A percentile compares a stretch with the other conserved stretches of the same genome.
These are phyloP conservation scores for Ophiocordyceps polyrhachis-furcata DNA, from an alignment of 2,329 filamentous ascomycete species.

Conservation along the genomic window DNA sequence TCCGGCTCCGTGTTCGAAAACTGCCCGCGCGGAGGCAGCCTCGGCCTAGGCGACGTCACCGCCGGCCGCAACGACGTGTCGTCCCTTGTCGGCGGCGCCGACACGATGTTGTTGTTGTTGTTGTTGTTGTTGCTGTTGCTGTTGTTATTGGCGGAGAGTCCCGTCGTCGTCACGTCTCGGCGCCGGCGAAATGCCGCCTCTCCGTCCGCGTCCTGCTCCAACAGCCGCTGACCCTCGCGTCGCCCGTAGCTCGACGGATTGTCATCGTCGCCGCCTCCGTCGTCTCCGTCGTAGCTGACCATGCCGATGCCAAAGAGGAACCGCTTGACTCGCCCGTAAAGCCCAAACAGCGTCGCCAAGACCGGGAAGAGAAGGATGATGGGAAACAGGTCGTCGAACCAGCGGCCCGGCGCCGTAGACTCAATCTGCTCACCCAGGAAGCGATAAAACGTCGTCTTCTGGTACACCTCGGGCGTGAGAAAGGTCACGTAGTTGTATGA, in stretches of 20 bases:
- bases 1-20: constrained; percentile 36
- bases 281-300: constrained; percentile 48
- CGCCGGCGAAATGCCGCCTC: constrained; percentile 33
- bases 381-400: constrained; percentile 80
- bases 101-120: no score
- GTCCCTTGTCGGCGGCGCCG: constrained; percentile 23
- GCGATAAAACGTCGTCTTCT: constrained; percentile 64
- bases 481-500: constrained; percentile 96
- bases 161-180: constrained; percentile 19
- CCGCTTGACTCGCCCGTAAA: constrained; percentile 67
- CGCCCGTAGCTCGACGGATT: constrained; percentile 54
- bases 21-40: constrained; percentile 8
- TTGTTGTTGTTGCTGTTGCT: no score
- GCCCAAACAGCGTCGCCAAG: constrained; percentile 66
- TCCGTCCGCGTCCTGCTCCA: constrained; percentile 66
- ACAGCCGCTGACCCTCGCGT: constrained; percentile 80
- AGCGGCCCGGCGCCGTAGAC: constrained; percentile 61
- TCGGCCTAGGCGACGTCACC: constrained; percentile 5
- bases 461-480: constrained; percentile 51
- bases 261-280: constrained; percentile 35
- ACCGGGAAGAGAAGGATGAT: constrained; percentile 76
- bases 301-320: constrained; percentile 61
- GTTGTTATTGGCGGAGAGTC: constrained; percentile 12
- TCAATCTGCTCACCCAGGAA: constrained; percentile 75
- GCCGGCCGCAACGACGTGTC: constrained; percentile 4